Evolutionary conservation across 2,329 filamentous ascomycete species (phyloP).

Genomic region (Aspergillus puulaauensis): DNA sequence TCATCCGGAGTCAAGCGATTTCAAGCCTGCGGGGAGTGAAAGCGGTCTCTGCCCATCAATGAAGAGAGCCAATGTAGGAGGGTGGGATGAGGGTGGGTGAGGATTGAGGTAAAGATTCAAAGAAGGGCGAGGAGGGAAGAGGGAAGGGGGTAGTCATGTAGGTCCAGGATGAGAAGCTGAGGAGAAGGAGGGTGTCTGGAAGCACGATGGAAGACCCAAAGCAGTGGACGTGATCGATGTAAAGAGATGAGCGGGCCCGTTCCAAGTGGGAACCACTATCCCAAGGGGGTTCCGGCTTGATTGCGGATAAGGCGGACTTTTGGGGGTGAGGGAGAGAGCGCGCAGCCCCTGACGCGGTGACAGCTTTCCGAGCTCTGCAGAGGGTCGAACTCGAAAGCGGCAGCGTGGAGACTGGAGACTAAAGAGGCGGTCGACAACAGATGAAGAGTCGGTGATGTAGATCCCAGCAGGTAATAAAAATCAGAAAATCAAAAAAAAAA

Average conservation of each 20-base stretch:
- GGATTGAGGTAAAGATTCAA: constrained; percentile 8
- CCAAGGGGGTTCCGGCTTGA: constrained; percentile 18
- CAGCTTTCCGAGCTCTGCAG: constrained; percentile 29
- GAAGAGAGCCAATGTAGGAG: constrained; percentile 20
- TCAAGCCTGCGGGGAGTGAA: constrained; percentile 11
- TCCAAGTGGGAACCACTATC: constrained; percentile 32
- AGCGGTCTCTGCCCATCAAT: constrained; percentile 27
- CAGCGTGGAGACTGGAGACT: constrained; percentile 31
- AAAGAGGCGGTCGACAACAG: constrained; percentile 27
- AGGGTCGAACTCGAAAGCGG: constrained; percentile 23
- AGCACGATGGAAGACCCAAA: constrained; percentile 30
- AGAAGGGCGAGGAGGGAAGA: constrained; percentile 21
- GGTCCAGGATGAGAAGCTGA: constrained; percentile 23
- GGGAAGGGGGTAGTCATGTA: constrained; percentile 30
- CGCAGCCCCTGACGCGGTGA: constrained; percentile 39
- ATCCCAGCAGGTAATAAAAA: constrained; percentile 20
- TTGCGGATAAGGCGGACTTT: constrained; percentile 16
- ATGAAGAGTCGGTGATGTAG: constrained; percentile 20
- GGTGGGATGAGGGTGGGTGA: constrained; percentile 7
- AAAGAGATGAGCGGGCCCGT: constrained; percentile 39
- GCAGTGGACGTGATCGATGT: constrained; percentile 29
- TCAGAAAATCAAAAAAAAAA: constrained; percentile 7
- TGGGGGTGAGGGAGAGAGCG: constrained; percentile 14
- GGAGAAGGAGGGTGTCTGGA: constrained; percentile 29
- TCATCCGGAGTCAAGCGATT: constrained; percentile 27